These are phyloP conservation scores for Fusarium globosum DNA, from an alignment of 2,329 filamentous ascomycete genomes.

Conservation along the genomic window DNA sequence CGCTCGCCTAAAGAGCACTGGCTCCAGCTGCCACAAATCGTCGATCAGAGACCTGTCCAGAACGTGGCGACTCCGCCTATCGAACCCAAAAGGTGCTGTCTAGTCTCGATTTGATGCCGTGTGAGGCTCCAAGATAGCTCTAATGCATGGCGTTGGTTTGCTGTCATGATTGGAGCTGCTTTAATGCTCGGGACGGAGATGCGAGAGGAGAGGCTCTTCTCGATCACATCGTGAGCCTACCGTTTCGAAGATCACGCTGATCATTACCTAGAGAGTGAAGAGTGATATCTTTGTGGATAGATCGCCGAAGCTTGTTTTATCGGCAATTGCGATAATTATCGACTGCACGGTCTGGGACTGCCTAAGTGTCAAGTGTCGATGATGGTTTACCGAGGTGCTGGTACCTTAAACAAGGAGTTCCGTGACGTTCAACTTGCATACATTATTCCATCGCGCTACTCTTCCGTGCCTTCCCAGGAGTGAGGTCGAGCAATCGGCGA, in stretches of 20 bases:
- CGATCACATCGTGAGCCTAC: neutral
- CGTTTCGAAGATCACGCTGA: neutral
- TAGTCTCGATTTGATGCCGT: neutral
- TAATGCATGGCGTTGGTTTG: neutral
- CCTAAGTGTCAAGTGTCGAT: neutral
- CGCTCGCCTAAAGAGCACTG: neutral
- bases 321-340: neutral
- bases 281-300: neutral
- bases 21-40: neutral
- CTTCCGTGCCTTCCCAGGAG: neutral
- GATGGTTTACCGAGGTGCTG: neutral
- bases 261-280: neutral
- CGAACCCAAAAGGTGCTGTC: neutral
- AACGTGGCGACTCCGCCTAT: neutral
- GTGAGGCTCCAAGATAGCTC: neutral
- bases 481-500: slow-evolving; percentile 41
- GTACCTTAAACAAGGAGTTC: neutral
- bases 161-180: neutral
- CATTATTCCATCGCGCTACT: neutral
- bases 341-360: neutral
- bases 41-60: neutral
- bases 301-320: neutral
- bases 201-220: neutral
- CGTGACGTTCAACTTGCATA: neutral
- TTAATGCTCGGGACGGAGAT: neutral